These are phyloP conservation scores for Tylopilus sp. DNA, from an alignment of 768 basidiomycete genomes.

Conservation along the genomic window DNA sequence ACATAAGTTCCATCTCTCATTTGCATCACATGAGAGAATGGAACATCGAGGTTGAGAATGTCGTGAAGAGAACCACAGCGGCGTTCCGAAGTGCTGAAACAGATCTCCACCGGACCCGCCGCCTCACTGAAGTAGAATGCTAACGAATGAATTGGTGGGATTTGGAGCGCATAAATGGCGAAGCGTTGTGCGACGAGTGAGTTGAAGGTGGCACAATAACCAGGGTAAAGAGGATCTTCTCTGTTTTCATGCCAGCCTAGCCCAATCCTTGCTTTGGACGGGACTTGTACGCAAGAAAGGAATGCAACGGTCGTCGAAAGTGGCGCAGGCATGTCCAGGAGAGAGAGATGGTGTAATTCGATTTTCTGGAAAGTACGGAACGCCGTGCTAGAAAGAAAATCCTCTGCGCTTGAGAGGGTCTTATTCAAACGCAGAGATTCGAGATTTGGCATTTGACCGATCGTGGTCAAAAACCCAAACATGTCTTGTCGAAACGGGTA, in stretches of 20 bases:
- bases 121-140: not conserved
- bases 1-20: not conserved
- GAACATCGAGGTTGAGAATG: not conserved
- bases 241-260: not conserved
- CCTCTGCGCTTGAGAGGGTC: constrained; percentile 20
- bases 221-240: not conserved
- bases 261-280: not conserved
- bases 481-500: constrained; percentile 23
- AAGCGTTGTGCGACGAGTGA: not conserved
- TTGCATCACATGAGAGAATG: too few relatives aligned
- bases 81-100: not conserved
- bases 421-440: constrained; percentile 32
- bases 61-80: not conserved
- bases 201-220: not conserved
- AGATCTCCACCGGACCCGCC: not conserved
- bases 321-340: not conserved
- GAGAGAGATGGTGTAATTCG: not conserved
- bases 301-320: not conserved
- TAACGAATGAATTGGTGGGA: not conserved
- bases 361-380: not conserved
- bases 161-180: not conserved
- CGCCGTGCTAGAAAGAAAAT: not conserved
- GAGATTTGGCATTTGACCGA: constrained; percentile 35
- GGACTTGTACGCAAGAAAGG: not conserved
- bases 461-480: constrained; percentile 30